These are phyloP conservation scores for Candolleomyces efflorescens DNA, from an alignment of 768 basidiomycete species.

Conservation along the genomic window DNA sequence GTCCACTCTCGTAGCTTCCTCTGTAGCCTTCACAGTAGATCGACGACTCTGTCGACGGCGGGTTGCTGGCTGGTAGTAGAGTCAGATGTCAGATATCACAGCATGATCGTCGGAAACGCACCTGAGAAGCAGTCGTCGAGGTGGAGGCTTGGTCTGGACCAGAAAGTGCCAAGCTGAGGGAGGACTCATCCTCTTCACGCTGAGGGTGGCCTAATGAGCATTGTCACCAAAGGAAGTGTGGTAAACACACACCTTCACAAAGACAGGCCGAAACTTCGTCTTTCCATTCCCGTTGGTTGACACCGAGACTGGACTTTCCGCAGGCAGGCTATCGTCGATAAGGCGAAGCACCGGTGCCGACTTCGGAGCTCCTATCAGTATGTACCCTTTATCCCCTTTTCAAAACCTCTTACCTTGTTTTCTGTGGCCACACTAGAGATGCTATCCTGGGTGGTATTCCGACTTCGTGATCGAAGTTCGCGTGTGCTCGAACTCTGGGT, in stretches of 20 bases:
- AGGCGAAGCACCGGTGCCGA: not conserved
- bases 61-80: constrained; percentile 13
- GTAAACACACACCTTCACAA: constrained; percentile 29
- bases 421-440: constrained; percentile 33
- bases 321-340: not conserved
- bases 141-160: constrained; percentile 10
- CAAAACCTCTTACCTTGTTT: constrained; percentile 25
- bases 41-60: constrained; percentile 11
- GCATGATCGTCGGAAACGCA: constrained; percentile 7
- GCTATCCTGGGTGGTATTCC: constrained; percentile 34
- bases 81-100: not conserved
- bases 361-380: not conserved
- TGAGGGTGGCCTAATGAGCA: constrained; percentile 11
- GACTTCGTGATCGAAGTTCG: constrained; percentile 41
- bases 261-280: constrained; percentile 22
- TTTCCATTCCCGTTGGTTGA: not conserved
- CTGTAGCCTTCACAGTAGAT: constrained; percentile 18
- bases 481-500: constrained; percentile 28
- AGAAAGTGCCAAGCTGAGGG: constrained; percentile 7
- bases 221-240: too few species aligned
- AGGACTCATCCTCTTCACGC: constrained; percentile 34
- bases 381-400: not conserved
- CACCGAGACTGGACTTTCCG: not conserved
- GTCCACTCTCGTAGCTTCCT: constrained; percentile 13
- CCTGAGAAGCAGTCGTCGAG: constrained; percentile 21